phyloP scores from a whole-genome alignment of 2,329 filamentous ascomycete genomes.

The Emmonsiellopsis sp. region DNA sequence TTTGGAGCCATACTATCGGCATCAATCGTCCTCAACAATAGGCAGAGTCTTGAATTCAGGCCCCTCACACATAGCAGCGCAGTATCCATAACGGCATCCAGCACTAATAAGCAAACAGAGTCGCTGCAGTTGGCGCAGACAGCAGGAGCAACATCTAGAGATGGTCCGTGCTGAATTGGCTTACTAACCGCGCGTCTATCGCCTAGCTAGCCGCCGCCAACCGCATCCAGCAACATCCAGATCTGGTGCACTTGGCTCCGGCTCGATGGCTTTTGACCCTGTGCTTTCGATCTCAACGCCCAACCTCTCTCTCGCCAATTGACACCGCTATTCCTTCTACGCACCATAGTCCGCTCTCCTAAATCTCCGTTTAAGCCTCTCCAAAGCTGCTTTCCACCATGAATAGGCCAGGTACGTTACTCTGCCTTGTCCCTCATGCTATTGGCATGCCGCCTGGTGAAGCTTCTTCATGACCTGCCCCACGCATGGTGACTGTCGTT shows the following conservation, averaged over 20 bases:
- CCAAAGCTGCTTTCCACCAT: slow-evolving; percentile 22
- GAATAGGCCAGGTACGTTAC: slow-evolving; percentile 40
- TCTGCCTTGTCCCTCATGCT: slow-evolving; percentile 18
- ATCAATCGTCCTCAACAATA: too few relatives aligned
- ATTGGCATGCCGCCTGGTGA: slow-evolving; percentile 13
- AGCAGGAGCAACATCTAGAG: background rate
- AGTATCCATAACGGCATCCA: background rate
- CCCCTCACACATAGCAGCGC: too few relatives aligned
- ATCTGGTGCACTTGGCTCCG: background rate
- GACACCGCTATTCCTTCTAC: background rate
- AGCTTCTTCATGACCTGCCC: slow-evolving; percentile 10
- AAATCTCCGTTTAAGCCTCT: slow-evolving; percentile 6
- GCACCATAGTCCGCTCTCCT: background rate
- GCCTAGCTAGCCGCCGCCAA: background rate
- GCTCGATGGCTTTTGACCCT: background rate
- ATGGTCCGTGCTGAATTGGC: background rate
- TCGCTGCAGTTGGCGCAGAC: slow-evolving; percentile 5
- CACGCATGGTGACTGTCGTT: background rate
- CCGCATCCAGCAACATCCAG: background rate
- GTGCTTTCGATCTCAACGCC: background rate
- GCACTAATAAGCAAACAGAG: background rate
- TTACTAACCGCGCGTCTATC: background rate
- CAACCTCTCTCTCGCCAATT: background rate
- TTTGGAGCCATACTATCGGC: too few relatives aligned
- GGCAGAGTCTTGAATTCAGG: too few relatives aligned